Evolutionary conservation across 2,329 filamentous ascomycete species (phyloP), one percentile per base, ranked within the genome.

Genomic region (Phialemonium atrogriseum): DNA sequence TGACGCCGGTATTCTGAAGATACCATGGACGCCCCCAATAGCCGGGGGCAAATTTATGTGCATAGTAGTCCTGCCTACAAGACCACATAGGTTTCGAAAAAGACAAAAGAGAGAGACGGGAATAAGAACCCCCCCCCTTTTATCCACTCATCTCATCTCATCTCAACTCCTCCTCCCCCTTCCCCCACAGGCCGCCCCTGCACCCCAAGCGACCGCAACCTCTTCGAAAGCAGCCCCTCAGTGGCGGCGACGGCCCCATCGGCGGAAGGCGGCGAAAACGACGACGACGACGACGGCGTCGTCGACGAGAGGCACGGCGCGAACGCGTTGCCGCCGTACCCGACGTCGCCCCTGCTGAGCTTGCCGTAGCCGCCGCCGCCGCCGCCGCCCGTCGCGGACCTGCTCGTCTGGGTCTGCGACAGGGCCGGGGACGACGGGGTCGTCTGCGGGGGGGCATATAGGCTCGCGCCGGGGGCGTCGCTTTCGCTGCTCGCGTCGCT

Each of bases 211-310:
- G 74, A 72, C 41, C 76, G 70, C 26, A 89, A 58, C 35, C 77
- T 70, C 50, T 76, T 76, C 9, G 84, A 84, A 11, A 91, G 59
- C 11, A 91, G 55, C 3, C 83, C 74, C 45, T 85, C 79, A 5
- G 72, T 65, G 2, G 58, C 58, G n/a, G 54, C 60, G 3, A 56
- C 47, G 37, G 55, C 54, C 21, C 59, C 59, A 42, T 56, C 51
- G 19, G 51, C 54, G 32, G 51, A 52, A 7, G 43, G 16, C 34
- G 28, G n/a, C n/a, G n/a, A n/a, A n/a, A n/a, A n/a, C n/a, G n/a
- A n/a, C n/a, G n/a, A n/a, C n/a, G n/a, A n/a, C n/a, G n/a, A n/a
- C n/a, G n/a, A n/a, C n/a, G n/a, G n/a, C n/a, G n/a, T n/a, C n/a
- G n/a, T n/a, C n/a, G n/a, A n/a, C 15, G 16, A 31, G 10, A 33